Base-by-base conservation (phyloP, 2,329 filamentous ascomycete species). In the Polychaeton citri region DNA sequence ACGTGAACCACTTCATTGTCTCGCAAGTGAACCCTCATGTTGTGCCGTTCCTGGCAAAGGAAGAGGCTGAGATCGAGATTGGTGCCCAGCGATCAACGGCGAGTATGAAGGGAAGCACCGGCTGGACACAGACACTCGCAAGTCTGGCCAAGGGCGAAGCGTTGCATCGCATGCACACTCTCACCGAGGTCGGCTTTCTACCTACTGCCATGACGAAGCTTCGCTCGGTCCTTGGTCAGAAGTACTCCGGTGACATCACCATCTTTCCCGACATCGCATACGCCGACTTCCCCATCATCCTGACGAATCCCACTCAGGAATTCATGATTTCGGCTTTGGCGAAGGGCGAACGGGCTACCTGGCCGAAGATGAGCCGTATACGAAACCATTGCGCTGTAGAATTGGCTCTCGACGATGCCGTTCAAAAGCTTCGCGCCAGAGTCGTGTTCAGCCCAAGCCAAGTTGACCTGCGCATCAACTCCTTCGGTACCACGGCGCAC, bases 1-100 rank as follows among this genome's bases (percentile, higher is more conserved):
- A 95, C 52, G 87, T 95, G 54, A 95, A 95, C 52, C 88, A 95
- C 55, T 95, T 95, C 53, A 95, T 96, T 46, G 88, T 95, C 13
- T 94, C 86, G 0, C 88, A 96, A 55, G 86, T 95, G 34, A 96
- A 96, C 50, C 88, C 88, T 0, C 88, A 96, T 49, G 83, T 95
- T 6, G 75, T 92, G 0, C 84, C 85, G 0, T 94, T 96, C 50
- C 63, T 95, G 12, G 68, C 74, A 12, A 81, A 78, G 45, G 82
- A 92, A 39, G 81, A 85, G 41, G 68, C 71, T 18, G 57, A 71
- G 1, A 32, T 32, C 10, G 30, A 16, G 5, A 10, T 10, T 16
- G 57, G 58, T 35, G 49, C 52, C 7, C 51, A 59, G 18, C 50
- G 57, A 19, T 45, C 48, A 19, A 50, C 30, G 12, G 18, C 13